phyloP scores from a whole-genome alignment of 805 yeast species.

The Candida maris region DNA sequence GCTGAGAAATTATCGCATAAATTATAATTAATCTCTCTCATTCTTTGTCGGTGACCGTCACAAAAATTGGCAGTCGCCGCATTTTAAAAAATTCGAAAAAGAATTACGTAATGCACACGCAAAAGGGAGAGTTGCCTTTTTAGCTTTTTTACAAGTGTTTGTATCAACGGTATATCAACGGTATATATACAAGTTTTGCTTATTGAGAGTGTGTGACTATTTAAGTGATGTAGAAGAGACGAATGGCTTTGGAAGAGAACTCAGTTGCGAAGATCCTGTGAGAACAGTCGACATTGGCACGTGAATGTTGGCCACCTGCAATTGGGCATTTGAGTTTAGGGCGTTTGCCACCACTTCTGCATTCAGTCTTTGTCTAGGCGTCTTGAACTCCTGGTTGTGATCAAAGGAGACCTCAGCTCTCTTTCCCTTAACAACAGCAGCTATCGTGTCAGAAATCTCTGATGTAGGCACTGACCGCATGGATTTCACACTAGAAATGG shows the following conservation, averaged over 20 bases:
- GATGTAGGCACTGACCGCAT: constrained; percentile 16
- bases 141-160: too few species aligned
- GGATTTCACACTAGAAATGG: constrained; percentile 8
- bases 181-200: too few species aligned
- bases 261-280: constrained; percentile 18
- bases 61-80: too few species aligned
- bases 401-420: constrained; percentile 25
- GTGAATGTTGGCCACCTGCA: constrained; percentile 27
- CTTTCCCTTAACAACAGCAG: constrained; percentile 26
- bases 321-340: constrained; percentile 29
- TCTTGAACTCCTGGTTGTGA: constrained; percentile 19
- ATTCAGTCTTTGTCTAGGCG: constrained; percentile 24
- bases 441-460: constrained; percentile 19
- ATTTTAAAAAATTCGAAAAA: too few species aligned
- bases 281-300: constrained; percentile 15
- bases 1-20: too few species aligned
- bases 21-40: too few species aligned
- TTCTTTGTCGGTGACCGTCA: too few species aligned
- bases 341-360: constrained; percentile 31
- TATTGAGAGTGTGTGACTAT: too few species aligned
- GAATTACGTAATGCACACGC: too few species aligned
- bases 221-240: constrained; percentile 7
- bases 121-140: too few species aligned
- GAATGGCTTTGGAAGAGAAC: constrained; percentile 20
- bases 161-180: too few species aligned